Conservation (phyloP, 257 asterid species). For the Linaria vulgaris region DNA sequence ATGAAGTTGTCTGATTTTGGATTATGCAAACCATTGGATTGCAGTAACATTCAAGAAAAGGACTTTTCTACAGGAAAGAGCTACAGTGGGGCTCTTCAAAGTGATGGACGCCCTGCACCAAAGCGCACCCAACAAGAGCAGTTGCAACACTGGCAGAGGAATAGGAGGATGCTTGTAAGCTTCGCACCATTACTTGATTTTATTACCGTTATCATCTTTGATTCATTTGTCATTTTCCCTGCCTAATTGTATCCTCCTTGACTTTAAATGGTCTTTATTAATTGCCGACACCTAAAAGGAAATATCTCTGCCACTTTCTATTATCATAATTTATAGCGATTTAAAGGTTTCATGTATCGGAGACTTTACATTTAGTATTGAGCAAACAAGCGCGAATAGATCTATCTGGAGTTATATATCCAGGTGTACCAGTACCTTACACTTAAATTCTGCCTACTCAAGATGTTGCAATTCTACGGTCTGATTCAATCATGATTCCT, state of each 20-base stretch:
- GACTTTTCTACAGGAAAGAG: constrained; percentile 74
- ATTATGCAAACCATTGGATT: constrained; percentile 90
- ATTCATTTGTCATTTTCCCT: too few relatives aligned
- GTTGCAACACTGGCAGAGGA: constrained; percentile 89
- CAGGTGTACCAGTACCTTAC: neutral
- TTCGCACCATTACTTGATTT: constrained; percentile 7
- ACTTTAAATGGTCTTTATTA: neutral
- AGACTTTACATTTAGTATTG: neutral
- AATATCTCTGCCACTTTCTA: neutral
- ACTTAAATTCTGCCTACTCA: too few relatives aligned
- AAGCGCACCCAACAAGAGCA: constrained; percentile 98
- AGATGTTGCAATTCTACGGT: too few relatives aligned
- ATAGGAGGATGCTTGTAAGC: constrained; percentile 94
- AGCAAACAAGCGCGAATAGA: neutral
- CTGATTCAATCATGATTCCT: too few relatives aligned
- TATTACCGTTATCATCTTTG: too few relatives aligned
- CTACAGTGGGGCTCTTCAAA: constrained; percentile 78
- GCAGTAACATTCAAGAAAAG: constrained; percentile 89
- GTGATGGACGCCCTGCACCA: constrained; percentile 92
- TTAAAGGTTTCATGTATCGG: neutral
- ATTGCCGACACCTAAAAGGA: neutral
- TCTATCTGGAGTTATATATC: neutral
- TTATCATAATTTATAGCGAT: constrained; percentile 10
- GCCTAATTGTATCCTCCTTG: neutral
- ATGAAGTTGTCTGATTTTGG: constrained; percentile 98